phyloP scores from a whole-genome alignment of 2,329 filamentous ascomycete species.

The Colletotrichum incanum region DNA sequence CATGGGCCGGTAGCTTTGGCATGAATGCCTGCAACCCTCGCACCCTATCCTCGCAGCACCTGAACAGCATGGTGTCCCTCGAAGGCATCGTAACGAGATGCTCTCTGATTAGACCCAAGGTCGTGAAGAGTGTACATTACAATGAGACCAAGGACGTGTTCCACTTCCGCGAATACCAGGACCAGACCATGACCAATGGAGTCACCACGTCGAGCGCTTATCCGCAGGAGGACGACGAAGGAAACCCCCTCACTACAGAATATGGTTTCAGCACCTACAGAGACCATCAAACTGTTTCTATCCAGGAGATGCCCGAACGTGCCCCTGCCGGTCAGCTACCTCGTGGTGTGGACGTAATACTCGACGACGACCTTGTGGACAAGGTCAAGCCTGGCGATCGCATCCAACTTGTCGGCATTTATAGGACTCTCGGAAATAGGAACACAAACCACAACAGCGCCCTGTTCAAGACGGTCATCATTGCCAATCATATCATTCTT shows the following conservation, averaged over 20 bases:
- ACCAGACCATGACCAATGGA: slow-evolving; percentile 97
- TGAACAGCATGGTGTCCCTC: slow-evolving; percentile 97
- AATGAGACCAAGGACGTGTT: slow-evolving; percentile 91
- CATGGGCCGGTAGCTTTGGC: slow-evolving; percentile 96
- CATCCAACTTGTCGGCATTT: slow-evolving; percentile 97
- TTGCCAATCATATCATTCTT: slow-evolving; percentile 95
- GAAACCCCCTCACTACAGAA: slow-evolving; percentile 93
- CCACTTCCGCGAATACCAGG: slow-evolving; percentile 89
- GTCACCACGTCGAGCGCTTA: slow-evolving; percentile 93
- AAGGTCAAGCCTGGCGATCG: slow-evolving; percentile 95
- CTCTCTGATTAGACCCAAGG: slow-evolving; percentile 94
- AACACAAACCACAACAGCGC: slow-evolving; percentile 93
- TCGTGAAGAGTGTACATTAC: slow-evolving; percentile 98
- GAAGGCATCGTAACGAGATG: slow-evolving; percentile 98
- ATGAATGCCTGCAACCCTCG: slow-evolving; percentile 95
- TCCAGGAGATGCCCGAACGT: slow-evolving; percentile 98
- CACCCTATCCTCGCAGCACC: slow-evolving; percentile 87
- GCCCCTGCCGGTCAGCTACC: slow-evolving; percentile 96
- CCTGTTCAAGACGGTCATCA: slow-evolving; percentile 92
- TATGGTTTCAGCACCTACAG: slow-evolving; percentile 97
- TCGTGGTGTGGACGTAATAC: slow-evolving; percentile 93
- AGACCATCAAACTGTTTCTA: slow-evolving; percentile 97
- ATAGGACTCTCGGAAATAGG: slow-evolving; percentile 92
- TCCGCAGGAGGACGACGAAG: slow-evolving; percentile 92
- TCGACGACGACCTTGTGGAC: slow-evolving; percentile 97